Conservation (phyloP, 257 asterid species). For the Leonotis leonurus region DNA sequence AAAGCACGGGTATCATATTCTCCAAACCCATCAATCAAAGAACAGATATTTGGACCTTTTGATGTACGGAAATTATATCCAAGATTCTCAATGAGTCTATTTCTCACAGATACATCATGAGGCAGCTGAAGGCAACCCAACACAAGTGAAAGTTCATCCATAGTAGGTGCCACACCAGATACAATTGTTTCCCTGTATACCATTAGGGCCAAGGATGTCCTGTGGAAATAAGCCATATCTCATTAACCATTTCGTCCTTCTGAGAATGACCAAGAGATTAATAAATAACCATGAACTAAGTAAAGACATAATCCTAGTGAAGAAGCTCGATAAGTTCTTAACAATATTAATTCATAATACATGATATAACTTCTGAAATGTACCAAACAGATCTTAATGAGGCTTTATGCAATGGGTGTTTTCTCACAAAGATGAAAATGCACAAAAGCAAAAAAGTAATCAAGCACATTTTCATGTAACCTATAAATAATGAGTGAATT, state of each 20-base stretch:
- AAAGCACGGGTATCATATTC: slow-evolving; percentile 95
- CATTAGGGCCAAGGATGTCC: slow-evolving; percentile 91
- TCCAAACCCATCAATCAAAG: slow-evolving; percentile 90
- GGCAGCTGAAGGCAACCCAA: slow-evolving; percentile 90
- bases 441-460: neutral
- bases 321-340: neutral
- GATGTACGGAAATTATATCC: slow-evolving; percentile 40
- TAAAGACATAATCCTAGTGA: neutral
- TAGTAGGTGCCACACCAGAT: slow-evolving; percentile 68
- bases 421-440: neutral
- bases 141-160: slow-evolving; percentile 73
- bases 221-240: slow-evolving; percentile 37
- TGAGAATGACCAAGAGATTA: slow-evolving; percentile 3
- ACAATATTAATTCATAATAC: neutral
- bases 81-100: slow-evolving; percentile 67
- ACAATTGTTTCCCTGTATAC: slow-evolving; percentile 71
- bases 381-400: neutral
- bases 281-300: neutral
- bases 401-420: neutral
- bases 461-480: slow-evolving; percentile 3
- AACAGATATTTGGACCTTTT: slow-evolving; percentile 45
- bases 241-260: slow-evolving; percentile 17
- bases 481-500: slow-evolving; percentile 2
- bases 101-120: slow-evolving; percentile 56
- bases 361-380: neutral